Evolutionary conservation across 2,329 filamentous ascomycete species (phyloP).

Genomic region (Colletotrichum sp.): DNA sequence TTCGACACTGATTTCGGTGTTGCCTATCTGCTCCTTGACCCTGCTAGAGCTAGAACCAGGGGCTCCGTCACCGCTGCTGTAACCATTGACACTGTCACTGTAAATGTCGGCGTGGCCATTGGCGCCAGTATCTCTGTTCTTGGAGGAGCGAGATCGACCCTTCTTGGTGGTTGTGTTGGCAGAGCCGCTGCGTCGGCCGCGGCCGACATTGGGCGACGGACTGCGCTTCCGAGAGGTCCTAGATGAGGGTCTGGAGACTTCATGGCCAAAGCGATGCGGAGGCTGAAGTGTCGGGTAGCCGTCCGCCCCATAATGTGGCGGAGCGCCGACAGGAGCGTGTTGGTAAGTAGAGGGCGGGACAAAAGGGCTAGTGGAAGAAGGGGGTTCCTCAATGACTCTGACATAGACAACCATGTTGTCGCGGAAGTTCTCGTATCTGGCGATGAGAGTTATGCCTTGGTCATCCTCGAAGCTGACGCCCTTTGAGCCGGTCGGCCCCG

Average conservation of each 20-base stretch:
- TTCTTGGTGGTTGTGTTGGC: slow-evolving; percentile 69
- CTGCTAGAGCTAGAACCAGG: slow-evolving; percentile 79
- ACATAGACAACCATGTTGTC: slow-evolving; percentile 95
- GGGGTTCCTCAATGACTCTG: slow-evolving; percentile 73
- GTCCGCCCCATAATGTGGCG: slow-evolving; percentile 63
- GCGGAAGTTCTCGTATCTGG: slow-evolving; percentile 92
- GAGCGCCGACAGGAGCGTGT: slow-evolving; percentile 53
- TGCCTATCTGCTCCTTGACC: slow-evolving; percentile 85
- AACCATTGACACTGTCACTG: slow-evolving; percentile 72
- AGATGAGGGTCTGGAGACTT: slow-evolving; percentile 71
- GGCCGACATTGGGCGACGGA: slow-evolving; percentile 71
- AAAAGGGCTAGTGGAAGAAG: slow-evolving; percentile 48
- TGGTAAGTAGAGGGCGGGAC: slow-evolving; percentile 59
- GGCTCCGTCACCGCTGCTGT: slow-evolving; percentile 87
- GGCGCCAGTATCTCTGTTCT: slow-evolving; percentile 61
- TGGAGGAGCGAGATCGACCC: slow-evolving; percentile 70
- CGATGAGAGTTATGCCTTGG: slow-evolving; percentile 88
- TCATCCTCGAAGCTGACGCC: slow-evolving; percentile 96
- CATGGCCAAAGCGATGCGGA: slow-evolving; percentile 59
- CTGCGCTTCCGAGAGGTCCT: slow-evolving; percentile 78
- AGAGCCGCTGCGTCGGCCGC: slow-evolving; percentile 80
- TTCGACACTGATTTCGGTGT: slow-evolving; percentile 95
- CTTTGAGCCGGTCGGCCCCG: slow-evolving; percentile 69
- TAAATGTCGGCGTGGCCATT: slow-evolving; percentile 62
- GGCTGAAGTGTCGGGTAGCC: slow-evolving; percentile 49